A percentile compares a stretch with the other conserved stretches of the same genome.
These are phyloP conservation scores for Podospora pseudocomata DNA, from an alignment of 495 filamentous ascomycete species.

Conservation along the genomic window DNA sequence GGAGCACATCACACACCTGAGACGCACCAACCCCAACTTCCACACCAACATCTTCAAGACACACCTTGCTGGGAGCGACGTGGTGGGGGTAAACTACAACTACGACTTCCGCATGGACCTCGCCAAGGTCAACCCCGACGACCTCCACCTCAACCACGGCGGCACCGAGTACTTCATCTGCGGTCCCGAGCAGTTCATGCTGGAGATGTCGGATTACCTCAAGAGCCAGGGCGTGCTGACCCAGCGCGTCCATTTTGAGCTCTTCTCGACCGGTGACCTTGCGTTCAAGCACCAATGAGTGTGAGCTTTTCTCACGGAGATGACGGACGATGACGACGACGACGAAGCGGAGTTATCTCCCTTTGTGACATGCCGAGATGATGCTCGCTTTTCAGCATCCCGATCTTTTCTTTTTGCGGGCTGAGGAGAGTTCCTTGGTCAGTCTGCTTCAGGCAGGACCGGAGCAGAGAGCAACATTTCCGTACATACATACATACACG, in stretches of 20 bases:
- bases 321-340: no score
- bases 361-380: neutral
- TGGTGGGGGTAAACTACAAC: slow-evolving; percentile 54
- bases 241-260: slow-evolving; percentile 60
- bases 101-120: slow-evolving; percentile 55
- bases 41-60: slow-evolving; percentile 42
- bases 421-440: neutral
- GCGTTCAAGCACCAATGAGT: slow-evolving; percentile 20
- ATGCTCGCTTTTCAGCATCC: neutral
- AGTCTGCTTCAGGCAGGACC: slow-evolving; percentile 9
- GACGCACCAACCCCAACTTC: slow-evolving; percentile 33
- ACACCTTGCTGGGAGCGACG: slow-evolving; percentile 41
- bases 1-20: slow-evolving; percentile 46
- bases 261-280: slow-evolving; percentile 61
- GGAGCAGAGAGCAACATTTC: neutral
- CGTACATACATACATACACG: neutral
- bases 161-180: slow-evolving; percentile 65
- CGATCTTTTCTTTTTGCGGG: neutral
- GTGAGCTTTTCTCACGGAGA: neutral
- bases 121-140: slow-evolving; percentile 44
- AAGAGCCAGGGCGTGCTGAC: slow-evolving; percentile 47
- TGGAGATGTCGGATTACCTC: slow-evolving; percentile 49
- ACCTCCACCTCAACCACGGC: slow-evolving; percentile 52
- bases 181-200: slow-evolving; percentile 67
- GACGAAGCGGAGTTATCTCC: neutral